Evolutionary conservation across 495 filamentous ascomycete genomes (phyloP).

Genomic region (Saxophila tyrrhenica): DNA sequence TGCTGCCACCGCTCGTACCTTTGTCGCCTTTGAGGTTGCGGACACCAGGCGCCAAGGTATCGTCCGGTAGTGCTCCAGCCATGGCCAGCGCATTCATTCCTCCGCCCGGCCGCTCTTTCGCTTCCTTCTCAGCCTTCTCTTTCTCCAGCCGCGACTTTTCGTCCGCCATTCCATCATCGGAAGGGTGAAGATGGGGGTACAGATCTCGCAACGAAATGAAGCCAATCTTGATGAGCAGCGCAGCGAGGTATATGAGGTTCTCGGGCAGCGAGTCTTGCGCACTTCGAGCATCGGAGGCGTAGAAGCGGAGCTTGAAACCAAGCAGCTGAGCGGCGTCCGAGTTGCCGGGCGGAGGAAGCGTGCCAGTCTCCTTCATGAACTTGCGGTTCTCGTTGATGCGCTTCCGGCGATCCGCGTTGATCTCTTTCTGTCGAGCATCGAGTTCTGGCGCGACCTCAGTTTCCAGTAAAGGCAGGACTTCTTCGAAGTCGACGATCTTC

Average conservation of each 20-base stretch:
- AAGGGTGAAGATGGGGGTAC: conserved; percentile 84
- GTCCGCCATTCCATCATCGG: conserved; percentile 67
- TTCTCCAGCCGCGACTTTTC: conserved; percentile 54
- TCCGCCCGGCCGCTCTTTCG: conserved; percentile 48
- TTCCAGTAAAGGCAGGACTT: conserved; percentile 5
- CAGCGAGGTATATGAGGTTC: conserved; percentile 82
- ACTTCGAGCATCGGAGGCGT: conserved; percentile 57
- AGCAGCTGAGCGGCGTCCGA: conserved; percentile 84
- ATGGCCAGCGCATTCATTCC: conserved; percentile 79
- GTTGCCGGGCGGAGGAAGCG: conserved; percentile 74
- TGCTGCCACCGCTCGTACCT: conserved; percentile 22
- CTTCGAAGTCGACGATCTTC: conserved; percentile 17
- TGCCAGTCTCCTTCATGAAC: conserved; percentile 71
- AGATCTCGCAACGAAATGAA: conserved; percentile 92
- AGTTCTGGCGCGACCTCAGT: conserved; percentile 4
- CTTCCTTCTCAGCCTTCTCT: conserved; percentile 71
- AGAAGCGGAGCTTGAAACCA: conserved; percentile 96
- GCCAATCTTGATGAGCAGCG: conserved; percentile 89
- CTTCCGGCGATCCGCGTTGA: conserved; percentile 16
- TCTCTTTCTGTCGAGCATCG: conserved; percentile 15
- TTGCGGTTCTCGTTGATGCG: conserved; percentile 38
- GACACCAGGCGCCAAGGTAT: conserved; percentile 45
- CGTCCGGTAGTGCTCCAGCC: conserved; percentile 80
- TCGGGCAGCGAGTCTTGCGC: conserved; percentile 64
- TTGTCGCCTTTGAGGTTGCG: conserved; percentile 34